phyloP scores from a whole-genome alignment of 139 green algal species.

The Edaphochlamys debaryana region DNA sequence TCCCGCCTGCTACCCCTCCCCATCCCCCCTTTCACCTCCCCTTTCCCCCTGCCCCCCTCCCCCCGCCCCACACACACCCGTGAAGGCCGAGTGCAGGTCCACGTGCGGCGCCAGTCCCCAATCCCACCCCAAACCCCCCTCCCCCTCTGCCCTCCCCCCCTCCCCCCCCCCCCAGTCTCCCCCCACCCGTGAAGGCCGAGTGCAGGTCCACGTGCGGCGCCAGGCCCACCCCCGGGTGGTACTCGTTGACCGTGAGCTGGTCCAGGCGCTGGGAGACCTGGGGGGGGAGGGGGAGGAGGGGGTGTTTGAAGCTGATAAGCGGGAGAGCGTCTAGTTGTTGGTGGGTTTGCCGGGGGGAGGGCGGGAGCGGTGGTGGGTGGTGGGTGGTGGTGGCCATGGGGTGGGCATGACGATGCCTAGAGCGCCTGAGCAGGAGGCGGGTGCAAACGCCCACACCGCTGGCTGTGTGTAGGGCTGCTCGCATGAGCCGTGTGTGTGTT shows the following conservation, averaged over 20 bases:
- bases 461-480: background rate
- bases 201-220: conserved; percentile 96
- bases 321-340: no score
- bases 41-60: no score
- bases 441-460: background rate
- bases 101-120: conserved; percentile 94
- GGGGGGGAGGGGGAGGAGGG: background rate
- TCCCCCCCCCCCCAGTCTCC: no score
- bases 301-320: no score
- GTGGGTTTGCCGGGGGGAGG: background rate
- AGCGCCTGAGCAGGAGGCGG: background rate
- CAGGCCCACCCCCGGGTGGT: conserved; percentile 89
- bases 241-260: conserved; percentile 93
- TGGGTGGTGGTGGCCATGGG: no score
- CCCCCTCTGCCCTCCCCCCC: no score
- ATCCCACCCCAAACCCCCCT: no score
- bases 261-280: conserved; percentile 36
- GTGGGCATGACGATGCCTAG: no score
- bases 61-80: conserved; percentile 60
- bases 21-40: no score
- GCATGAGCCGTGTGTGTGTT: background rate
- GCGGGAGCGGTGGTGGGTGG: no score
- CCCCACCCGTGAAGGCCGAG: conserved; percentile 85
- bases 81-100: conserved; percentile 96
- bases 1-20: no score